These are phyloP conservation scores for Cardamine resedifolia DNA, from an alignment of 345 rosid genomes.

Conservation along the genomic window DNA sequence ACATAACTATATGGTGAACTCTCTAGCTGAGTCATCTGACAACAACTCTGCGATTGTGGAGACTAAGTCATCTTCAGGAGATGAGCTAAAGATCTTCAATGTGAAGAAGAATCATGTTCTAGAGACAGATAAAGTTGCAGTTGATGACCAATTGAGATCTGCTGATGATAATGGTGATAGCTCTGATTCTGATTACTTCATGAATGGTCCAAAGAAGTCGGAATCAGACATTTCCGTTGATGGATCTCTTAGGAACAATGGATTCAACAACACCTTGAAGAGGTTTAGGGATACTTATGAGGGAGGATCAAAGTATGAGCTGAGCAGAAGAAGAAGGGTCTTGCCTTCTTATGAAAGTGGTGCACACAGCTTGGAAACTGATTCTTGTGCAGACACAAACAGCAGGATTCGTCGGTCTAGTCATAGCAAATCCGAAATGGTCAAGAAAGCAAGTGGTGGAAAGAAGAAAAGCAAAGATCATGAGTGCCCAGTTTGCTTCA, in stretches of 20 bases:
- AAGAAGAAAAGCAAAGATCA: slow-evolving; percentile 58
- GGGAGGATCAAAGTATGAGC: slow-evolving; percentile 36
- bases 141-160: slow-evolving; percentile 36
- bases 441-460: slow-evolving; percentile 35
- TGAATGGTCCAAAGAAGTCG: slow-evolving; percentile 55
- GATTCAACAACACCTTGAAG: slow-evolving; percentile 31
- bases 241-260: slow-evolving; percentile 39
- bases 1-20: slow-evolving; percentile 38
- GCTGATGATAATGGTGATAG: slow-evolving; percentile 38
- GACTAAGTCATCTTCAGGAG: slow-evolving; percentile 53
- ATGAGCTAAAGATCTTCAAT: slow-evolving; percentile 40
- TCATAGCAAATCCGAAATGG: slow-evolving; percentile 36
- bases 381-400: slow-evolving; percentile 39
- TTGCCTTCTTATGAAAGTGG: slow-evolving; percentile 36
- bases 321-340: slow-evolving; percentile 43
- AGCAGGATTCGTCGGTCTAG: slow-evolving; percentile 18
- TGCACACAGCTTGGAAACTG: slow-evolving; percentile 14
- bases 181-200: slow-evolving; percentile 65
- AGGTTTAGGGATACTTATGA: slow-evolving; percentile 20
- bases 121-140: slow-evolving; percentile 18
- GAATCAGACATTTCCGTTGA: slow-evolving; percentile 51
- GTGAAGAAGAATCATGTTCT: slow-evolving; percentile 34
- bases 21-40: slow-evolving; percentile 61
- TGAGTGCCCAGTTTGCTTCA: slow-evolving; percentile 82
- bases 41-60: slow-evolving; percentile 60